Conservation (phyloP, 2,329 filamentous ascomycete genomes). For the Pseudogymnoascus sp. region DNA sequence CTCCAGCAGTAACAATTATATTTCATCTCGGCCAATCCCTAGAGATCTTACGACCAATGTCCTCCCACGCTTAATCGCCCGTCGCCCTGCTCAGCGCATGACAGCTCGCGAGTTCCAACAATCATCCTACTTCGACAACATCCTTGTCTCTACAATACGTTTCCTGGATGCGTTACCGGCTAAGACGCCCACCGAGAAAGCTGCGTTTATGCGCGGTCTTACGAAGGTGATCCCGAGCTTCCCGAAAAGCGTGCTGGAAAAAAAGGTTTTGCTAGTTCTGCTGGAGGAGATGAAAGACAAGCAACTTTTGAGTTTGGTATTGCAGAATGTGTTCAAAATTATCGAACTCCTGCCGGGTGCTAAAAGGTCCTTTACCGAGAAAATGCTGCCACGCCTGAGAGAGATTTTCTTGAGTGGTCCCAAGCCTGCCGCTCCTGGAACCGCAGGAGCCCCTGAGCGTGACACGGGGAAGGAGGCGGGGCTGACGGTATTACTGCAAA, state of each 20-base stretch:
- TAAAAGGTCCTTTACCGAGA: conserved; percentile 72
- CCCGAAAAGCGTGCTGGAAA: conserved; percentile 86
- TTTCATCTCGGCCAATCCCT: conserved; percentile 71
- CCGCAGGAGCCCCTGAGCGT: conserved; percentile 52
- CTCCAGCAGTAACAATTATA: conserved; percentile 72
- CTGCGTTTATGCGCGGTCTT: conserved; percentile 82
- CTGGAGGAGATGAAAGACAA: conserved; percentile 91
- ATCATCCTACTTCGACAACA: conserved; percentile 94
- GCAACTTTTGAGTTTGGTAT: conserved; percentile 72
- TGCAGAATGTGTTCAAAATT: conserved; percentile 91
- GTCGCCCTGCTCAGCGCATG: conserved; percentile 78
- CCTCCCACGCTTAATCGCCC: conserved; percentile 76
- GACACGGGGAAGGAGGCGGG: conserved; percentile 81
- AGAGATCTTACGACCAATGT: conserved; percentile 68
- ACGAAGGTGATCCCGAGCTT: conserved; percentile 85
- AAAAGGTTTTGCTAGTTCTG: conserved; percentile 81
- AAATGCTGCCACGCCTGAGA: conserved; percentile 74
- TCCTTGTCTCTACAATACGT: conserved; percentile 89
- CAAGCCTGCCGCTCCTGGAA: conserved; percentile 37
- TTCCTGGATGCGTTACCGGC: conserved; percentile 87
- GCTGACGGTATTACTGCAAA: conserved; percentile 82
- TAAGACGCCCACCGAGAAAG: conserved; percentile 86
- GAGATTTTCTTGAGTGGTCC: conserved; percentile 66
- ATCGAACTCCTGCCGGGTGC: conserved; percentile 69
- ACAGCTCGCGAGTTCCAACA: conserved; percentile 88